Conservation (phyloP, 2,329 filamentous ascomycete species). For the Epichloe elymi region DNA sequence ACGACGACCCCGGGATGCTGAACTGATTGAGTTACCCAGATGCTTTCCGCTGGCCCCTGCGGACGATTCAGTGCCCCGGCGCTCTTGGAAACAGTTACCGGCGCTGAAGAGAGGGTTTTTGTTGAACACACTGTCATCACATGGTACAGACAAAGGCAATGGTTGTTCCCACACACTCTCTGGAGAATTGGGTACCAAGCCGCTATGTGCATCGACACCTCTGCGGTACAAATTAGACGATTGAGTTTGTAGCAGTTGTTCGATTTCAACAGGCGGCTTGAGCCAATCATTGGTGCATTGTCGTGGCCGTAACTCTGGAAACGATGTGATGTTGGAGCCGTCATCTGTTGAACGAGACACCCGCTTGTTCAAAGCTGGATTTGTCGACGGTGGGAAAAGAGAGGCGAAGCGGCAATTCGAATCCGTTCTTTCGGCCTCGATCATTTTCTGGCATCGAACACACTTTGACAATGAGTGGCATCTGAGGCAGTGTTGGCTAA, state of each 20-base stretch:
- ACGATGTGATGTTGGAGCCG: constrained; percentile 20
- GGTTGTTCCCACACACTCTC: constrained; percentile 7
- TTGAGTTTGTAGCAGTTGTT: constrained; percentile 5
- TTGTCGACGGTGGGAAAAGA: not conserved
- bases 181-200: constrained; percentile 4
- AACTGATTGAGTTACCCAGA: constrained; percentile 13
- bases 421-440: not conserved
- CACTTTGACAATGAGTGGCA: not conserved
- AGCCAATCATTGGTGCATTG: constrained; percentile 21
- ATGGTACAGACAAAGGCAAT: constrained; percentile 4
- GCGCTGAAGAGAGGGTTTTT: constrained; percentile 12
- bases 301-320: constrained; percentile 19
- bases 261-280: constrained; percentile 11
- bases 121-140: constrained; percentile 11
- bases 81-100: not conserved
- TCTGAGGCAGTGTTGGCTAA: not conserved
- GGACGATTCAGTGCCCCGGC: constrained; percentile 1
- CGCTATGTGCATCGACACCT: constrained; percentile 19
- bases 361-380: not conserved
- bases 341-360: constrained; percentile 6
- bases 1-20: constrained; percentile 14
- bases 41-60: constrained; percentile 8
- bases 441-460: not conserved
- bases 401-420: not conserved
- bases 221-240: constrained; percentile 13